phyloP scores from a whole-genome alignment of 1,139 yeast species.

The Pichia sp. region DNA sequence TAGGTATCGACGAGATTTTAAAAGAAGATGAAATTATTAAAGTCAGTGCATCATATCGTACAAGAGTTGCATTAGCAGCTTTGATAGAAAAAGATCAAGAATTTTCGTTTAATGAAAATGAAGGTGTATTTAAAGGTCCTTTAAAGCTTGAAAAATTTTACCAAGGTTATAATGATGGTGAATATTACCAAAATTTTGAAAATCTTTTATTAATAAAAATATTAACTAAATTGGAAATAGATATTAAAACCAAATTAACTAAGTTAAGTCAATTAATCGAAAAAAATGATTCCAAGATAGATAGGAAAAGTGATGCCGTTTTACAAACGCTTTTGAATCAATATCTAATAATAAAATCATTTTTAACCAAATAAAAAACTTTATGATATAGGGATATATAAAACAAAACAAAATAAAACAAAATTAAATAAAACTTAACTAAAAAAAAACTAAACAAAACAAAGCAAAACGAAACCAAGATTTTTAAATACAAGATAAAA shows the following conservation, averaged over 20 bases:
- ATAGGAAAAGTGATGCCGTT: neutral
- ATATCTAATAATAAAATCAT: neutral
- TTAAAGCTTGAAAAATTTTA: slow-evolving; percentile 26
- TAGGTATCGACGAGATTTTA: slow-evolving; percentile 29
- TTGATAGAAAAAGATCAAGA: slow-evolving; percentile 39
- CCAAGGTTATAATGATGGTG: slow-evolving; percentile 43
- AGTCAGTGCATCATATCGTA: slow-evolving; percentile 53
- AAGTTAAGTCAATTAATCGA: neutral
- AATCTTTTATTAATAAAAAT: slow-evolving; percentile 32
- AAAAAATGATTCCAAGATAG: too few relatives aligned
- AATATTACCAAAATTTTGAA: slow-evolving; percentile 33
- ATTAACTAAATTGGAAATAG: neutral
- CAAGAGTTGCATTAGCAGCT: slow-evolving; percentile 68
- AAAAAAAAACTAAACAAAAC: too few relatives aligned
- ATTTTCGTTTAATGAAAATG: slow-evolving; percentile 18
- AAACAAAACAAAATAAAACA: too few relatives aligned
- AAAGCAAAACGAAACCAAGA: too few relatives aligned
- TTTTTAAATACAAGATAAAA: too few relatives aligned
- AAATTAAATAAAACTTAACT: too few relatives aligned
- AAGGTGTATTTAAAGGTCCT: slow-evolving; percentile 26
- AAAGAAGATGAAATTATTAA: neutral
- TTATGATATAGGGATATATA: too few relatives aligned
- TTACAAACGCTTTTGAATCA: neutral
- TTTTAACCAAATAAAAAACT: neutral
- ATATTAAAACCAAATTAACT: neutral